Evolutionary conservation across 2,329 filamentous ascomycete species (phyloP), one percentile per base, ranked within the genome.

Genomic region (Cladosporium velox): DNA sequence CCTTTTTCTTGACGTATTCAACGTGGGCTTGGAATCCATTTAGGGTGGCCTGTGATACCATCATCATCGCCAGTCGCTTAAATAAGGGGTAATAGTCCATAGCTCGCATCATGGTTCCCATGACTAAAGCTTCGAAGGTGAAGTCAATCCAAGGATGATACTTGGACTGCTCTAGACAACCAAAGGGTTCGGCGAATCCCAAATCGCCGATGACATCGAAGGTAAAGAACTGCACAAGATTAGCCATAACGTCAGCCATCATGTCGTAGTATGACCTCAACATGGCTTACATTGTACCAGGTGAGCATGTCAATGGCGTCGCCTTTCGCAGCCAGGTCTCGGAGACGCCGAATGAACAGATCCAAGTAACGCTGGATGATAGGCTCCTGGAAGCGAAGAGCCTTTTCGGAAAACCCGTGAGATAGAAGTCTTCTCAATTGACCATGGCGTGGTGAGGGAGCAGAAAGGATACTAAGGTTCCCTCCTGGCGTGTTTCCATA

Each of bases 121-220:
- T 32, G n/a, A 24, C 41, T 4, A 60, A 65, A 5, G 49, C 59
- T 5, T 38, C 62, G n/a, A 67, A 64, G 51, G 66, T 67, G 30
- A 32, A 41, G 52, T 44, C 70, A 18, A 74, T 70, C 73, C 73
- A 76, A 7, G 64, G 60, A 8, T 66, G 70, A 55, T 74, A 74
- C 24, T 73, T 72, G 35, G 67, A 67, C 41, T 68, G 67, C 32
- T 76, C 74, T 34, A 77, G 72, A 70, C 73, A 71, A 26, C 71
- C 62, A 5, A 76, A 69, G 14, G 67, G 61, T 64, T 76, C 75
- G 26, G 67, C 70, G 62, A 76, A 76, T 2, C 68, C 69, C 28
- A 76, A 64, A 47, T 77, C 74, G 24, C 68, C 74, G 68, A 76
- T 75, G 34, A 76, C 70, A 38, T 74, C 69, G 61, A 72, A 73